phyloP scores from a whole-genome alignment of 371 early-diverging fungal species.

The Sporodiniella umbellata region DNA sequence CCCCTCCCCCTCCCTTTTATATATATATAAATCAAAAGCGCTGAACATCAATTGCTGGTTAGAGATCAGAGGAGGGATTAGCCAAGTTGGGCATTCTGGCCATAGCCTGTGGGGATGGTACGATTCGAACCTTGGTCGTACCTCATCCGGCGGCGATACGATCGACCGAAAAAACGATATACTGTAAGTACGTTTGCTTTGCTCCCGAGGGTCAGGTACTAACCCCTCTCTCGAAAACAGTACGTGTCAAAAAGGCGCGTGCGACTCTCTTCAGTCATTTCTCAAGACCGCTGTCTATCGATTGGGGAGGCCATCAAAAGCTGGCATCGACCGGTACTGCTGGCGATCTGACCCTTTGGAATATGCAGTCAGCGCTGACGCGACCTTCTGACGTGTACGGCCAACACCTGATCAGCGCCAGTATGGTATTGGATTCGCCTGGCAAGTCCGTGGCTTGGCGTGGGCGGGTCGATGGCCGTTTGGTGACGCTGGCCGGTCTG shows the following conservation, averaged over 20 bases:
- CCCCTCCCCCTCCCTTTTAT: too few relatives aligned
- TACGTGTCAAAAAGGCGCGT: slow-evolving; percentile 10
- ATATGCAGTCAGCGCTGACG: slow-evolving; percentile 19
- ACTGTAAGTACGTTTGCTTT: slow-evolving; percentile 18
- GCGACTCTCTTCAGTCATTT: not conserved
- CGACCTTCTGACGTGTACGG: not conserved
- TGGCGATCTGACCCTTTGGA: slow-evolving; percentile 24
- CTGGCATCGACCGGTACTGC: slow-evolving; percentile 13
- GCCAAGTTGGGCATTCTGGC: slow-evolving; percentile 50
- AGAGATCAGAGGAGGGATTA: not conserved
- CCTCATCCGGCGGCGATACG: slow-evolving; percentile 44
- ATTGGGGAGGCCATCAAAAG: slow-evolving; percentile 35
- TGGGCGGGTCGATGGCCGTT: slow-evolving; percentile 14
- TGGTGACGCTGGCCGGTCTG: slow-evolving; percentile 23
- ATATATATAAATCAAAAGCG: too few relatives aligned
- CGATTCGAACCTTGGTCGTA: slow-evolving; percentile 38
- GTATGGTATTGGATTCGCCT: slow-evolving; percentile 24
- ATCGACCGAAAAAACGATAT: slow-evolving; percentile 4
- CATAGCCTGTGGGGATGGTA: slow-evolving; percentile 50
- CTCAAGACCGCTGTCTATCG: slow-evolving; percentile 19
- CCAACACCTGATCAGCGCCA: slow-evolving; percentile 2
- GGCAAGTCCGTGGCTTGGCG: slow-evolving; percentile 15
- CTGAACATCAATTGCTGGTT: not conserved
- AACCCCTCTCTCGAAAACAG: too few relatives aligned
- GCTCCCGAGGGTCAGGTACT: too few relatives aligned